Conservation (phyloP, 495 filamentous ascomycete genomes). For the Aspergillus asperescens region DNA sequence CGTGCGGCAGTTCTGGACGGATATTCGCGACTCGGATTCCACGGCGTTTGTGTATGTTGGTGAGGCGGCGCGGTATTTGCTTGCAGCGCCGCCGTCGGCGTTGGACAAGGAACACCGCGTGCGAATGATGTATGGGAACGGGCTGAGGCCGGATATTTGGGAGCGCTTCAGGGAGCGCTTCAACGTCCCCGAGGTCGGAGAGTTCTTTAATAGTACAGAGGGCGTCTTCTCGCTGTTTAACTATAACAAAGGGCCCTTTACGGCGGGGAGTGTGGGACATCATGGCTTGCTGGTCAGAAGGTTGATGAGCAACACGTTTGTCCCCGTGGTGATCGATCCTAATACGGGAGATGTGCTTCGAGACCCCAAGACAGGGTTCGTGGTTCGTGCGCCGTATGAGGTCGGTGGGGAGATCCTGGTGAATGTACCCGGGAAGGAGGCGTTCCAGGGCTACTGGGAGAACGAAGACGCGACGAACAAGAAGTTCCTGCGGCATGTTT, state of each 20-base stretch:
- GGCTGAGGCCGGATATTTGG: conserved; percentile 75
- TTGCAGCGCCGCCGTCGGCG: conserved; percentile 60
- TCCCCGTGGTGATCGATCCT: conserved; percentile 65
- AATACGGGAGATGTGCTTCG: conserved; percentile 60
- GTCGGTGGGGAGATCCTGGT: conserved; percentile 74
- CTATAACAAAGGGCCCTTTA: conserved; percentile 54
- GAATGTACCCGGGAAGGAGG: conserved; percentile 49
- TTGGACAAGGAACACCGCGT: conserved; percentile 62
- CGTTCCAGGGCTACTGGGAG: conserved; percentile 66
- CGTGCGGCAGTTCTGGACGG: conserved; percentile 66
- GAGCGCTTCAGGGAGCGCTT: conserved; percentile 60
- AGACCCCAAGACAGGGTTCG: conserved; percentile 63
- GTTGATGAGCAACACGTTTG: conserved; percentile 44
- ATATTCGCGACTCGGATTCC: conserved; percentile 61
- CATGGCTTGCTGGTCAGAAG: conserved; percentile 57
- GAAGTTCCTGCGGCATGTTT: conserved; percentile 67
- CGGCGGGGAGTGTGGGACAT: conserved; percentile 62
- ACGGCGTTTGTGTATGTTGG: conserved; percentile 80
- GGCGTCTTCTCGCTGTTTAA: conserved; percentile 57
- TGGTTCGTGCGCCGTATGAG: conserved; percentile 54
- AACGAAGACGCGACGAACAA: conserved; percentile 61
- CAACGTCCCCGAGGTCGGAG: conserved; percentile 51
- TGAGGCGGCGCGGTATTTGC: conserved; percentile 70
- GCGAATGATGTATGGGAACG: conserved; percentile 68
- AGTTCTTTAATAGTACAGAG: conserved; percentile 66